Base-by-base conservation (phyloP, 176 grass and related monocot species). In the Triticum timopheevii region DNA sequence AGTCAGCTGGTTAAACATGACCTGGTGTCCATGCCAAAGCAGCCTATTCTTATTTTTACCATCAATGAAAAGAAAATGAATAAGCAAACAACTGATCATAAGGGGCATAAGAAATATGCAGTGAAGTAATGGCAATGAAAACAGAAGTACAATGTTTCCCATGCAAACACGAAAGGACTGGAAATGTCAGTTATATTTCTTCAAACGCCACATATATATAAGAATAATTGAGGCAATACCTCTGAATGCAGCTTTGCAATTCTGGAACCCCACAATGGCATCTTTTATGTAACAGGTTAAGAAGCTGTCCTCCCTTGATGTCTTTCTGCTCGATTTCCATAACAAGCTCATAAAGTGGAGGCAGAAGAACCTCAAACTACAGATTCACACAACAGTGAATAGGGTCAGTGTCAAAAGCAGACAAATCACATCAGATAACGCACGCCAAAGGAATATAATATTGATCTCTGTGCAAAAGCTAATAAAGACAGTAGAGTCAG, bases 21-120 rank as follows among this genome's bases (percentile, higher is more conserved):
- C 97, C 85, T 94, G 94, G 83, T 99, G 97, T 58, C 97, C 97
- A 91, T 99, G 97, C 97, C 97, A 99, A 81, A 99, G 89, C 15
- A 99, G 77, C 89, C 97, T 99, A 85, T 85, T 82, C 70, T 89
- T 78, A 79, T 82, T 82, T 91, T 79, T 73, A 4, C 69, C 61
- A 93, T 58, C 22, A 87, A 83, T 2, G 39, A 74, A 88, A 82
- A 44, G 54, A 28, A 89, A 83, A 62, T 27, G 19, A 80, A 90
- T 3, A 35, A 90, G 65, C 4, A 74, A 80, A 80, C 61, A 58
- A 38, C 42, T 19, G 65, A 23, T 40, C 7, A 82, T 67, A 75
- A 50, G 39, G 24, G 20, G 47, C 65, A 90, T n/a, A 79, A 50
- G 34, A 69, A 80, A 44, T 69, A 78, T 19, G 4, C 17, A 70